A percentile compares a stretch with the other conserved stretches of the same genome.
Evolutionary conservation across 1,284 basidiomycete species (phyloP).

Genomic region (Pseudozyma sp.): DNA sequence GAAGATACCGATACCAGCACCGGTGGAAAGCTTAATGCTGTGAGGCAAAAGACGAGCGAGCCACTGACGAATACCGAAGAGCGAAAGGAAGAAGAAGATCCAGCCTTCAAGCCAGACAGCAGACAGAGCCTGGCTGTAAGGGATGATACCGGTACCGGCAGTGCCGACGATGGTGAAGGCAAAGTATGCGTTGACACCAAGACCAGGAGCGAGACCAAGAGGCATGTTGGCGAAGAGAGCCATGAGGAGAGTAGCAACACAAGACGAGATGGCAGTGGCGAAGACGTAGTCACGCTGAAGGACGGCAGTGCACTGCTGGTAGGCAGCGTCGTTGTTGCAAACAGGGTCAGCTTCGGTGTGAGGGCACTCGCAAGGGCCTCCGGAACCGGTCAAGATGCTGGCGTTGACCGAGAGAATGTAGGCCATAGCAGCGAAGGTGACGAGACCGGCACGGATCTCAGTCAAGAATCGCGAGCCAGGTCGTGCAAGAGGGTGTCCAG

Average conservation of each 20-base stretch:
- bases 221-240: conserved; percentile 85
- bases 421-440: conserved; percentile 67
- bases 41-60: conserved; percentile 87
- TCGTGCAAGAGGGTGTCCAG: conserved; percentile 80
- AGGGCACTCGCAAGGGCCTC: conserved; percentile 83
- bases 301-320: conserved; percentile 70
- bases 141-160: conserved; percentile 80
- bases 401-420: conserved; percentile 75
- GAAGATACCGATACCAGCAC: conserved; percentile 87
- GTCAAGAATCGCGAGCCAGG: conserved; percentile 77
- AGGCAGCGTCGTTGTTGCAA: conserved; percentile 74
- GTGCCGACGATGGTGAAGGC: conserved; percentile 87
- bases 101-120: conserved; percentile 81
- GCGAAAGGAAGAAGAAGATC: conserved; percentile 84
- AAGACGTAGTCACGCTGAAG: conserved; percentile 68
- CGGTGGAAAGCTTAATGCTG: conserved; percentile 84
- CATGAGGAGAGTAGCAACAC: conserved; percentile 83
- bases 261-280: conserved; percentile 80
- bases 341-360: conserved; percentile 68
- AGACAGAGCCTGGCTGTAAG: conserved; percentile 83
- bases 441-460: conserved; percentile 65
- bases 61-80: conserved; percentile 90
- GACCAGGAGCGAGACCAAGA: conserved; percentile 75
- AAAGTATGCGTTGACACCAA: conserved; percentile 84
- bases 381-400: conserved; percentile 79